A percentile compares a stretch with the other conserved stretches of the same genome.
These are phyloP conservation scores for Arthrobotrys pseudoclavata DNA, from an alignment of 2,329 filamentous ascomycete species.

Conservation along the genomic window DNA sequence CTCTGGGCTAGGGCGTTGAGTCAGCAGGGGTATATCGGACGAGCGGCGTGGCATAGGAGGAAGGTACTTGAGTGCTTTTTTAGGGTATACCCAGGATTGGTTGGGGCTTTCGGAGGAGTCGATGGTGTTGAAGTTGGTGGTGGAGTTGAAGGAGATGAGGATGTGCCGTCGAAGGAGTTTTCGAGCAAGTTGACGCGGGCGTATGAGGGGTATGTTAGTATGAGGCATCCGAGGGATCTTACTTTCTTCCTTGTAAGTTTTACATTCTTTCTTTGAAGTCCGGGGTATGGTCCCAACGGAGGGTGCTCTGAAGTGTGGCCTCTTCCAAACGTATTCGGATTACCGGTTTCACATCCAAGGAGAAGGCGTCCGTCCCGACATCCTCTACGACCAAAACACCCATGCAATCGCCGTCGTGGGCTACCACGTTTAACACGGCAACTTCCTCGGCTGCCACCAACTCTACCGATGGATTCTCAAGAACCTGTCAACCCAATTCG, in stretches of 20 bases:
- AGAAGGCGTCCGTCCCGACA: background rate
- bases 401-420: slow-evolving; percentile 18
- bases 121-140: slow-evolving; percentile 17
- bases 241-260: slow-evolving; percentile 51
- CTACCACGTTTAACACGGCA: slow-evolving; percentile 31
- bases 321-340: slow-evolving; percentile 35
- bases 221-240: slow-evolving; percentile 30
- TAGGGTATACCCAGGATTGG: slow-evolving; percentile 23
- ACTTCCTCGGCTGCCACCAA: slow-evolving; percentile 35
- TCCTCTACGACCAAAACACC: slow-evolving; percentile 1
- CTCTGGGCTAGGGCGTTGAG: slow-evolving; percentile 24
- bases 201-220: slow-evolving; percentile 35
- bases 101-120: slow-evolving; percentile 22
- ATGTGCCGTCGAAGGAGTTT: slow-evolving; percentile 21
- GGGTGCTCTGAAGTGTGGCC: slow-evolving; percentile 21
- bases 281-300: background rate
- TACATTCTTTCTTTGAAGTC: background rate
- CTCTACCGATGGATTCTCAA: slow-evolving; percentile 44
- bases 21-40: slow-evolving; percentile 33
- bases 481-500: background rate
- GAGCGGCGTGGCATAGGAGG: slow-evolving; percentile 4
- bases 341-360: slow-evolving; percentile 12
- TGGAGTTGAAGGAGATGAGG: slow-evolving; percentile 24
- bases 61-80: slow-evolving; percentile 39
- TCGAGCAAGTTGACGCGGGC: slow-evolving; percentile 6